Conservation (phyloP, 1,139 yeast genomes). For the Taphrina wiesneri region DNA sequence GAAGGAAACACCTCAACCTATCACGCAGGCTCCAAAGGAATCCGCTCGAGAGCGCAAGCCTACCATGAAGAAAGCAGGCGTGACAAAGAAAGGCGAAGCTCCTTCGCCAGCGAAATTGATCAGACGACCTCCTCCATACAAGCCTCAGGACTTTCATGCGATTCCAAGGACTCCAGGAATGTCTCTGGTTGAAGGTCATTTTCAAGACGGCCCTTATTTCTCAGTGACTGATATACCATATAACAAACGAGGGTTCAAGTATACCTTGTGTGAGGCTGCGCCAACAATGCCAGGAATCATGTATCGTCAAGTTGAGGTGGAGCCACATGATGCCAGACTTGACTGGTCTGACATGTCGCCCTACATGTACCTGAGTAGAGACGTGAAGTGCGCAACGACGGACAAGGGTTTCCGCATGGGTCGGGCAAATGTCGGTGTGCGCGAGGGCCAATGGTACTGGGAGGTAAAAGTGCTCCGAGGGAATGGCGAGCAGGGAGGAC, state of each 20-base stretch:
- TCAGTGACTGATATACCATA: constrained; percentile 73
- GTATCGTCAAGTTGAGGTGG: constrained; percentile 73
- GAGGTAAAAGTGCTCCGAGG: constrained; percentile 61
- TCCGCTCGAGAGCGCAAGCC: constrained; percentile 25
- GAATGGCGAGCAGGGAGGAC: constrained; percentile 46
- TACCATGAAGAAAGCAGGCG: constrained; percentile 19
- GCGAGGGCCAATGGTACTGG: constrained; percentile 79
- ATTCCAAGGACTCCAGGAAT: constrained; percentile 41
- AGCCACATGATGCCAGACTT: constrained; percentile 64
- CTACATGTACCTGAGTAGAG: constrained; percentile 53
- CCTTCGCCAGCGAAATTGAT: constrained; percentile 6
- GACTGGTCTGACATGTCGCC: constrained; percentile 73
- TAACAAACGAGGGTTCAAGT: constrained; percentile 79
- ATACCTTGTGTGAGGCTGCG: constrained; percentile 75
- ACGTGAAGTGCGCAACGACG: constrained; percentile 49
- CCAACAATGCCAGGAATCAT: constrained; percentile 60
- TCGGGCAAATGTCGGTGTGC: constrained; percentile 70
- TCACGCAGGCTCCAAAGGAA: neutral
- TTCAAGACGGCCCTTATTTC: constrained; percentile 45
- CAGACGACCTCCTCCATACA: constrained; percentile 42
- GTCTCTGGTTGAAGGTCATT: constrained; percentile 33
- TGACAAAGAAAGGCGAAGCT: neutral
- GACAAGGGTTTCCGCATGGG: constrained; percentile 78
- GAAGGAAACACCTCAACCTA: neutral
- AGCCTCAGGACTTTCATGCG: constrained; percentile 41